These are phyloP conservation scores for Amauroascus niger DNA, from an alignment of 2,329 filamentous ascomycete species.

Conservation along the genomic window DNA sequence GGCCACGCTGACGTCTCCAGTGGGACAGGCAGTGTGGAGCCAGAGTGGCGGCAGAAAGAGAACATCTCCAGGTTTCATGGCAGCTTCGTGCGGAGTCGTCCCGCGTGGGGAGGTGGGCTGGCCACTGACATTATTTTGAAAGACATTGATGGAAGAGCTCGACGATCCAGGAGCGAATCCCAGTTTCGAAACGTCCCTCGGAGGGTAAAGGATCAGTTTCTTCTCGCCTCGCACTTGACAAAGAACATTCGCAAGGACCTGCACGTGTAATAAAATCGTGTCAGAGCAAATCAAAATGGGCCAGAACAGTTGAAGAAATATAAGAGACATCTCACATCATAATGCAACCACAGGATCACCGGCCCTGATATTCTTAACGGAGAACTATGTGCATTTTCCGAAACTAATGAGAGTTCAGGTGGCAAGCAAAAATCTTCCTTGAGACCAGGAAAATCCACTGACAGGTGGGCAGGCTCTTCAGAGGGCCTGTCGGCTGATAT, in stretches of 20 bases:
- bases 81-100: conserved; percentile 57
- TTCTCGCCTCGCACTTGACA: conserved; percentile 69
- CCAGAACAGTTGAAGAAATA: neutral
- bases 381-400: conserved; percentile 62
- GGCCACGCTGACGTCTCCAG: conserved; percentile 53
- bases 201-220: conserved; percentile 66
- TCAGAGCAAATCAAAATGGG: neutral
- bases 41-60: conserved; percentile 75
- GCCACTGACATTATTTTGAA: conserved; percentile 33
- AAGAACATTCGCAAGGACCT: conserved; percentile 81
- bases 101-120: conserved; percentile 49
- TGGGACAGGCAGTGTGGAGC: conserved; percentile 56
- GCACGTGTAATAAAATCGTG: conserved; percentile 3
- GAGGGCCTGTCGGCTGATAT: conserved; percentile 60
- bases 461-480: conserved; percentile 59
- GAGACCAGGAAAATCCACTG: conserved; percentile 60
- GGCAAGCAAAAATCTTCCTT: conserved; percentile 62
- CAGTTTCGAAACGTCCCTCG: conserved; percentile 59
- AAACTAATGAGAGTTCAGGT: conserved; percentile 48
- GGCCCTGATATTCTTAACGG: conserved; percentile 69
- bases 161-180: conserved; percentile 67
- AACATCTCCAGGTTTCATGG: conserved; percentile 61
- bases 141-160: conserved; percentile 67
- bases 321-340: conserved; percentile 50
- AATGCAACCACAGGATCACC: conserved; percentile 83